These are phyloP conservation scores for Sextonia rubra DNA, from an alignment of 164 flowering plant genomes.

Conservation along the genomic window DNA sequence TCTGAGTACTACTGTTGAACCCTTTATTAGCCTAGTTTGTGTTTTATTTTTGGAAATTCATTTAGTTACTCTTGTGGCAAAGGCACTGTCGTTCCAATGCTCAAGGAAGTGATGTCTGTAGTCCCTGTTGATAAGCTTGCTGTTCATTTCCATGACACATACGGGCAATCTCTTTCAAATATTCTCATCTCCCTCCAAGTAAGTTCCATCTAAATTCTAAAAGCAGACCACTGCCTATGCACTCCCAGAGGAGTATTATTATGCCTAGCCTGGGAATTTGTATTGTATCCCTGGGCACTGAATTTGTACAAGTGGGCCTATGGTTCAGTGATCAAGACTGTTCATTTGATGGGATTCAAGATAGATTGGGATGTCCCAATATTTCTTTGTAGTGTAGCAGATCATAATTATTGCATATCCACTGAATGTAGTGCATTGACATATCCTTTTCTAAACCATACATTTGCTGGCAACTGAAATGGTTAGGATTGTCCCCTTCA, in stretches of 20 bases:
- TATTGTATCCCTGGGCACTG: neutral
- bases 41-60: slow-evolving; percentile 1
- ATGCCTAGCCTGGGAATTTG: neutral
- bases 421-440: too few species aligned
- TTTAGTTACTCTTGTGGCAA: slow-evolving; percentile 7
- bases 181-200: slow-evolving; percentile 89
- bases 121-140: slow-evolving; percentile 91
- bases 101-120: slow-evolving; percentile 85
- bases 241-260: neutral
- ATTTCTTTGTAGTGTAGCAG: neutral
- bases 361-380: too few species aligned
- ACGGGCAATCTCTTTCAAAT: slow-evolving; percentile 95
- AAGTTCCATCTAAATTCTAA: slow-evolving; percentile 11
- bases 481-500: neutral
- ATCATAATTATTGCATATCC: neutral
- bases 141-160: slow-evolving; percentile 98
- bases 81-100: slow-evolving; percentile 95
- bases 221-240: neutral
- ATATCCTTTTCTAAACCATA: too few species aligned
- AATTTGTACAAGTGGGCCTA: neutral
- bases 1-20: neutral
- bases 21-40: neutral
- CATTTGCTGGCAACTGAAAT: neutral
- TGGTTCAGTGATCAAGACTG: neutral
- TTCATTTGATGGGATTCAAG: neutral